Evolutionary conservation across 345 rosid species (phyloP), one percentile per base, ranked within the genome.

Genomic region (Eucalyptus sp.): DNA sequence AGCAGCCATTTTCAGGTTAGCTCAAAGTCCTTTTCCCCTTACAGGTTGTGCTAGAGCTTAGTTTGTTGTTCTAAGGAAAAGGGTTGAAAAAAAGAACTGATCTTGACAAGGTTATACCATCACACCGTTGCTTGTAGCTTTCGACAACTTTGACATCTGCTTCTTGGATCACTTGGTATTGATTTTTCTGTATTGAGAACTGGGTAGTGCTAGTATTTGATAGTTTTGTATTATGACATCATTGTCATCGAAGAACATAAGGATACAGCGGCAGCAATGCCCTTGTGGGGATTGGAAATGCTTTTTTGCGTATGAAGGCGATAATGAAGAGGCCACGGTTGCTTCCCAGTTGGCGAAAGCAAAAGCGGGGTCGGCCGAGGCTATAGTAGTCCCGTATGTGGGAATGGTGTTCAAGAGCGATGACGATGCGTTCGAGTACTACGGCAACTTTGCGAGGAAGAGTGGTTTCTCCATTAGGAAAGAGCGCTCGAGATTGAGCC

Each of bases 201-300:
- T 76, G 48, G 7, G 48, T 76, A 41, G 83, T 41, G 83, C 83
- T 76, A 41, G 48, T 41, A 41, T 76, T 76, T 24, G 15, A 7
- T 76, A 41, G 83, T 76, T 76, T 76, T 76, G 83, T 37, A 11
- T 76, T 10, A 20, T 76, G 83, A 76, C 83, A 76, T 41, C 83
- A 6, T 41, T 76, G 83, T 76, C 83, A 22, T 76, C 83, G 27
- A 76, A 76, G 48, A 96, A 94, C 89, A 93, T 97, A 89, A 96
- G 99, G 98, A 96, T 96, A 91, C 95, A 94, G 86, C 94, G 95
- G 37, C 99, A 96, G 87, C 98, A 97, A 88, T 97, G 99, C 89
- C 97, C 97, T 8, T 97, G 99, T 88, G 98, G 99, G 87, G 99
- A 97, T 91, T 96, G 99, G 99, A 97, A 96, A 87, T 97, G 98